Base-by-base conservation (phyloP, 73 alveolate genomes). In the Paraurostyla sp. region DNA sequence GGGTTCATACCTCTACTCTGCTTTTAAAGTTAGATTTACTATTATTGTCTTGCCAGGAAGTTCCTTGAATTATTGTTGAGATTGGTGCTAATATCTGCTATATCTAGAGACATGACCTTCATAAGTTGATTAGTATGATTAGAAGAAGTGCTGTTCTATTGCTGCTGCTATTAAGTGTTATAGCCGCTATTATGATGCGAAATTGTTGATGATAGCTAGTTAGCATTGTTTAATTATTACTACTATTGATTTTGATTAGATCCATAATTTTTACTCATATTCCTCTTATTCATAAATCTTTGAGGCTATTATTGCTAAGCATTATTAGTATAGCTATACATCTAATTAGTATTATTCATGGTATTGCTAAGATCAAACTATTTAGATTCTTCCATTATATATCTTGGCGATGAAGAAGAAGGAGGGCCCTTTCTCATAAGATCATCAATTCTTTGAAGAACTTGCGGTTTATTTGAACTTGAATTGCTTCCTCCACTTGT, bases 1-100 rank as follows among this genome's bases (percentile, higher is more conserved):
- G 86, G 86, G 27, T 73, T 73, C 71, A 49, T 48, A 25, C 86
- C 86, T 73, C 86, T 73, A 48, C 71, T 48, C 71, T 73, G 33
- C 36, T 73, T 73, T 48, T 73, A 25, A 1, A 48, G 52, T 36
- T 48, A 46, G 2, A 48, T 73, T 16, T 48, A 20, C 71, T 73
- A 27, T 73, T 73, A 50, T 36, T 73, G 27, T 73, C 86, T 43
- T 25, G 86, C 86, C 20, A 73, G 41, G 86, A 73, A 73, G 51
- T 73, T 73, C 27, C 86, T 73, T 6, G 86, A 73, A 29, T 73
- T 73, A 46, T 73, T 73, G 29, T 73, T 73, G 30, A 73, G 29
- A 46, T 73, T 73, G 7, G 86, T 73, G 4, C 57, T 25, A 0
- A 73, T 73, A 30, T 73, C 86, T 22, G 65, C 71, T 0, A 73